Base-by-base conservation (phyloP, 257 asterid species). In the Ehretia macrophylla region DNA sequence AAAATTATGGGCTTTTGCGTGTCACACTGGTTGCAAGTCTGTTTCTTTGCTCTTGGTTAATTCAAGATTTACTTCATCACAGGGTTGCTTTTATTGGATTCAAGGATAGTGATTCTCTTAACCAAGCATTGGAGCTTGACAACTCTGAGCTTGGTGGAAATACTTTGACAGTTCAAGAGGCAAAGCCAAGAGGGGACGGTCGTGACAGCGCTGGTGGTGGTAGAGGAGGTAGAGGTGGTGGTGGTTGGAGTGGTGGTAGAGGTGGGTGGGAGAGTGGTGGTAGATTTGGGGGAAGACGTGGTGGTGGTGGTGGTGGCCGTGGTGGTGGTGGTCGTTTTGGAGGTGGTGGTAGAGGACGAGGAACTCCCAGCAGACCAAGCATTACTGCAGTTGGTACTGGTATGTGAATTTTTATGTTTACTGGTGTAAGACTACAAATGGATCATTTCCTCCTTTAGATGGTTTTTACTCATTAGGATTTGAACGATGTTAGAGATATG, bases 41-140 rank as follows among this genome's bases (percentile, higher is more conserved):
- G 0, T 49, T 8, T 49, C 21, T 12, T 52, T 52, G 39, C 23
- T 51, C 37, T 20, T 59, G 22, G 16, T 46, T 18, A n/a, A 19
- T 64, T 16, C 9, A 22, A 12, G 11, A 3, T 48, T 5, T 46
- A 51, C 39, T 44, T n/a, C n/a, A 0, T 5, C 48, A 38, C 83
- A 92, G 99, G 71, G 71, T 88, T 49, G 96, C 96, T 20, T 88
- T 75, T 71, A 56, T 92, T 10, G 78, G 77, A 42, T 92, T 88
- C 46, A 53, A 68, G 20, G 85, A 81, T 56, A 39, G 39, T 10
- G 76, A 57, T 53, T 83, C 77, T 17, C 35, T 76, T 18, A 74
- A 63, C 77, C 68, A 77, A 62, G 99, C 99, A 13, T 58, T 88
- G 61, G 82, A 75, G 60, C 65, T 81, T 8, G 64, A 84, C 62